These are phyloP conservation scores for Dictyostelium firmibasis DNA, from an alignment of 78 protist genomes.

Conservation along the genomic window DNA sequence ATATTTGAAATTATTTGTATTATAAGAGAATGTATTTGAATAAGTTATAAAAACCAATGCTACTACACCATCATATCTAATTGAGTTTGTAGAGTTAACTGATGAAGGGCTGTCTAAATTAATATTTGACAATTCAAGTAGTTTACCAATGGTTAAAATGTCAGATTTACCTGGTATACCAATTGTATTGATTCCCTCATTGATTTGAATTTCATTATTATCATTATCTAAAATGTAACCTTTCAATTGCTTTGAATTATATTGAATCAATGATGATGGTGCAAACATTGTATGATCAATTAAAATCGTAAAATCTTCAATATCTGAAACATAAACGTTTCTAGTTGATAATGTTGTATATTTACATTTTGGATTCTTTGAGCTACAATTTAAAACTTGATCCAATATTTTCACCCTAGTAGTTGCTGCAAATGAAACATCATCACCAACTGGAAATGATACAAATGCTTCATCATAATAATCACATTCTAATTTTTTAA, in stretches of 20 bases:
- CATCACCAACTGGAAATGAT: constrained; percentile 44
- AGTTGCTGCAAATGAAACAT: not conserved
- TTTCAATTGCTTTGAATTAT: constrained; percentile 10
- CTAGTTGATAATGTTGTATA: not conserved
- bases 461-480: constrained; percentile 61
- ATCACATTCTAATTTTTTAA: constrained; percentile 12
- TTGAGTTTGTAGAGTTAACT: not conserved
- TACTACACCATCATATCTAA: constrained; percentile 49
- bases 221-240: constrained; percentile 28
- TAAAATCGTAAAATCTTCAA: constrained; percentile 43
- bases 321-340: constrained; percentile 43
- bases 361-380: constrained; percentile 11
- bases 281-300: constrained; percentile 69
- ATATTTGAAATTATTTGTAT: constrained; percentile 27
- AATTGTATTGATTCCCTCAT: not conserved
- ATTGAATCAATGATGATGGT: constrained; percentile 19
- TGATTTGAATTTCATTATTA: constrained; percentile 14
- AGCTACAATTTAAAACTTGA: not conserved
- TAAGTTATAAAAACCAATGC: constrained; percentile 39
- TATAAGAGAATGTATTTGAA: constrained; percentile 42
- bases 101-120: constrained; percentile 8
- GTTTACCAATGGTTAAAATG: constrained; percentile 10
- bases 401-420: constrained; percentile 31
- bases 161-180: constrained; percentile 45
- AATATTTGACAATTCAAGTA: not conserved